Evolutionary conservation across 2,329 filamentous ascomycete genomes (phyloP), one percentile per base, ranked within the genome.

Genomic region (Calonectria pauciramosa): DNA sequence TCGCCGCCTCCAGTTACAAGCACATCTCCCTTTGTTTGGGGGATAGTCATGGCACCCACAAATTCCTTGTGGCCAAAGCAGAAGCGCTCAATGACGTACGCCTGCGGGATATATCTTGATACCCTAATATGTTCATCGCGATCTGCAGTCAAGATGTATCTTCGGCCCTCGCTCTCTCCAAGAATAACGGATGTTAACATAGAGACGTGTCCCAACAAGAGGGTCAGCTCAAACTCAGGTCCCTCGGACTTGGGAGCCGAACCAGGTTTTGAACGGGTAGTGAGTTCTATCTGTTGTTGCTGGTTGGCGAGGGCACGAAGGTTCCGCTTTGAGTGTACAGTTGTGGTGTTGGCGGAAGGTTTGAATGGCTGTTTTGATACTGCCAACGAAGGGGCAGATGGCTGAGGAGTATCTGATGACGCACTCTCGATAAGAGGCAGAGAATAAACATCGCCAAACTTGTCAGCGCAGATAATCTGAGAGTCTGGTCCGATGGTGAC

Each of bases 401-500:
- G 63, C 59, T 73, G 74, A 66, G 77, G 59, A 52, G 68, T 59
- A 52, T 70, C 38, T 52, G 52, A 30, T 63, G 77, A 68, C 66
- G 68, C 30, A 79, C 76, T 41, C 77, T 81, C 44, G 78, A 80
- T 63, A 73, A 82, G 88, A 18, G 97, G 96, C 10, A 99, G 86
- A 14, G 94, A 91, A 86, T 98, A 99, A 75, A 98, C 96, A 84
- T 99, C 97, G 78, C 97, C 97, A 82, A 99, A 99, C 85, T 99
- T 99, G 88, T 99, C 97, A 68, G 93, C 96, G 75, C 92, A 93
- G 72, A 99, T 86, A 76, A 99, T 95, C 11, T 92, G 94, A 54
- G 89, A 88, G 82, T 96, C 93, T 49, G 91, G 87, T 10, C 94
- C 92, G 68, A 98, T 86, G 67, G 90, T 87, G 72, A 99, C 88